Evolutionary conservation across 2,329 filamentous ascomycete species (phyloP), one percentile per base, ranked within the genome.

Genomic region (Ophiosphaerella korrae): DNA sequence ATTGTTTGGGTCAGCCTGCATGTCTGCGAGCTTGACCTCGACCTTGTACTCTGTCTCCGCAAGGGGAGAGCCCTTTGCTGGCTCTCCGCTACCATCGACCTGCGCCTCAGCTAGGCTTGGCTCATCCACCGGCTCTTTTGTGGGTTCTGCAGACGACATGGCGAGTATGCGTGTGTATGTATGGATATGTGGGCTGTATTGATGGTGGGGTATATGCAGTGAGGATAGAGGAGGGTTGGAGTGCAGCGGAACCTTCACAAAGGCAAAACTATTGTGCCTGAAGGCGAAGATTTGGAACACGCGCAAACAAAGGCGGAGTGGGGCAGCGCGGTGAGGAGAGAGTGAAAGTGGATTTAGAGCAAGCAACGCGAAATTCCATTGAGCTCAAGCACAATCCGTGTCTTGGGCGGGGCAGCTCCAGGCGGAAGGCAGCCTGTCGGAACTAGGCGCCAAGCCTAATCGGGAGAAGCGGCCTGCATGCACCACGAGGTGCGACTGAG

Each of bases 1-100:
- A 69, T 92, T 93, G 66, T 90, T 88, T 9, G 89, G 86, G 69
- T 97, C 90, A 26, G 86, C 84, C 75, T 97, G 92, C 46, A 96
- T 82, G 69, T 96, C 92, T 65, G 88, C 92, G 52, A 97, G 84
- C 75, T 93, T 94, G 64, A 99, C 90, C 68, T 96, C 88, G 60
- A 99, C 93, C 61, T 94, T 88, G 75, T 89, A 95, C 51, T 89
- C 86, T 3, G 87, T 86, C 73, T 97, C 90, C 18, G 84, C 76
- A 9, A 87, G 77, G 26, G 66, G 70, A 42, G 73, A 75, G 51
- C 71, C 70, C 53, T 75, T 70, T 43, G 66, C 70, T 35, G 66
- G 68, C n/a, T 67, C 64, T 11, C 72, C 72, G 12, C 77, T 74
- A 50, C 81, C 82, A 66, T 84, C 82, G 18, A 70, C 60, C 58